Base-by-base conservation (phyloP, 2,329 filamentous ascomycete genomes). In the Arthroderma sp. region DNA sequence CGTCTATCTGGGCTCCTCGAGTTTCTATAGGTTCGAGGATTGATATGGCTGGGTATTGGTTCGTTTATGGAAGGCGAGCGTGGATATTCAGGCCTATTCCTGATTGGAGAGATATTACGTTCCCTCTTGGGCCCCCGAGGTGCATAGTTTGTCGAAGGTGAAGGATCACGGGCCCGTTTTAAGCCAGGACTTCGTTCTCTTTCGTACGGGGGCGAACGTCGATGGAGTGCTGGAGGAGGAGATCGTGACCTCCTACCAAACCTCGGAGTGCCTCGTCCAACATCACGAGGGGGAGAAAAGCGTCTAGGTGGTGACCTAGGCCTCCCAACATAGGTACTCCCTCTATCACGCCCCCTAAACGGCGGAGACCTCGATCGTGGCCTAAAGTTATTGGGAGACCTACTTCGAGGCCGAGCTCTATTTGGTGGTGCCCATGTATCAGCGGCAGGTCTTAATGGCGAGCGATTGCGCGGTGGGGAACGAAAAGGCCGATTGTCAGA, bases 1-100 rank as follows among this genome's bases (percentile, higher is more conserved):
- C 72, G 65, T 38, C 71, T 69, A 36, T 68, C 66, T 42, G 73
- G 73, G 46, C 72, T 78, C 49, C 71, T 69, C 34, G 75, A 73
- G 39, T 72, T 69, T 37, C 68, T 64, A 43, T 45, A 61, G 54
- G 51, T 61, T 60, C 57, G 57, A 58, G 54, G 55, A 62, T 57
- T 52, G 64, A 40, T 52, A 56, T 33, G 62, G 58, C 42, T 58
- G 50, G 50, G 60, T 54, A 49, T 51, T 51, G 49, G 31, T 45
- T 49, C 40, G 29, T 43, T 45, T 42, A 63, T 57, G 43, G 68
- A 64, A 36, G 73, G 74, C 29, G 74, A 74, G 51, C 69, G 52
- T 40, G 51, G 53, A 44, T 58, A 59, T 37, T 53, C 46, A 51
- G 56, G 56, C 50, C 56, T 54, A 22, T 56, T 55, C 36, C 53